Base-by-base conservation (phyloP, 139 green algal species). In the Helicosporidium sp. region DNA sequence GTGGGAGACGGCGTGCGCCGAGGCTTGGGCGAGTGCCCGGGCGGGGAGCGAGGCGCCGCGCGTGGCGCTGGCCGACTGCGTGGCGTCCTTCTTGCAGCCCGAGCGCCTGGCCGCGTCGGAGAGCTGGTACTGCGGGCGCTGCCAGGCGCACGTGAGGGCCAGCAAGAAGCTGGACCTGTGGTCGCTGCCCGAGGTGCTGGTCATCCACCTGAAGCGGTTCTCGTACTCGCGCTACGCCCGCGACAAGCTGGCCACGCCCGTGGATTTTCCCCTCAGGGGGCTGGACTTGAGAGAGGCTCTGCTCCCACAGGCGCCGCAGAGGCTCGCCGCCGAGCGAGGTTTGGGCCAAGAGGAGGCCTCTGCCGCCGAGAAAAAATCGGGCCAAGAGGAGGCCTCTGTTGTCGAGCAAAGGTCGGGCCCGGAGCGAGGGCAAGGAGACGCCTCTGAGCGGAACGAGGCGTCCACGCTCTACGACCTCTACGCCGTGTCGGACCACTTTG, bases 151-250 rank as follows among this genome's bases (percentile, higher is more conserved):
- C 55, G 64, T 77, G 37, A 63, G 73, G 46, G 79, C 79, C 2
- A 50, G 55, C 49, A 95, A 95, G 72, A 91, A 93, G 62, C 69
- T 96, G 40, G 78, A 93, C 59, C 59, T 96, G 39, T 94, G 80
- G 80, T 52, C 48, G 16, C 54, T 90, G 51, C 86, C 86, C 0
- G 75, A 93, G 46, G 70, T 96, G 46, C 64, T 96, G 26, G 75
- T 96, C 22, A 73, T 97, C 34, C 87, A 95, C 66, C 61, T 97
- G 20, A 95, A 97, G 65, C 74, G 87, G 51, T 97, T 97, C 64
- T 75, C 61, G 37, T 89, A 86, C 62, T 74, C 69, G 6, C 56
- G 77, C 15, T 60, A 91, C 37, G 58, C 34, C 17, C 68, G 79
- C 7, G 69, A 83, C 62, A 95, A 95, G 74, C 64, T 94, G 7